phyloP scores from a whole-genome alignment of 192 early-diverging fungal species.

The Thamnidium elegans region DNA sequence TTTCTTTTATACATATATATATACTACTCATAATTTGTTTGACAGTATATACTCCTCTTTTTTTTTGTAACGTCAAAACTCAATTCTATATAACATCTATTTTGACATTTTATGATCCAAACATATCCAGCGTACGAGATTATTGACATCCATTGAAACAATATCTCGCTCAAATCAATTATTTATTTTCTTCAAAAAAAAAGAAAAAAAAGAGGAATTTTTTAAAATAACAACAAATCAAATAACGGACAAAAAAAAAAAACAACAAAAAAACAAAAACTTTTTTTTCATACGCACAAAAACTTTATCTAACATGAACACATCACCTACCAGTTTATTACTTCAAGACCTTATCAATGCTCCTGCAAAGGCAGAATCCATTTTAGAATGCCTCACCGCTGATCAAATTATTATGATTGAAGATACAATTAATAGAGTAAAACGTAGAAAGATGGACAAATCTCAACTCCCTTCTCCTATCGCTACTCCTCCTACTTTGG shows the following conservation, averaged over 20 bases:
- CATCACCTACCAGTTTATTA: conserved; percentile 17
- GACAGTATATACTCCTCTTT: too few species aligned
- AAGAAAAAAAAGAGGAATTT: neutral
- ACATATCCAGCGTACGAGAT: conserved; percentile 13
- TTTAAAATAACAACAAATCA: too few species aligned
- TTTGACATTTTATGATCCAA: conserved; percentile 20
- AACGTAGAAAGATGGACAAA: conserved; percentile 21
- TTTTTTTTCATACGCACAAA: too few species aligned
- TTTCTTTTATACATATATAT: neutral
- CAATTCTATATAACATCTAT: neutral
- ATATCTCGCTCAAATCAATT: conserved; percentile 12
- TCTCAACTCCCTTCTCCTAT: conserved; percentile 11
- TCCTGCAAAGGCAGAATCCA: conserved; percentile 22
- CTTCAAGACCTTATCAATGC: conserved; percentile 30
- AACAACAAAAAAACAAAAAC: too few species aligned
- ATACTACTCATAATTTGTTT: too few species aligned
- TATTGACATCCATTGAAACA: conserved; percentile 17
- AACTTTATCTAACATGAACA: conserved; percentile 7
- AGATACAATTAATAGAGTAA: conserved; percentile 21
- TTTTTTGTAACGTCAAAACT: too few species aligned
- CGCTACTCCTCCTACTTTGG: neutral
- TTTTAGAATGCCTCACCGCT: conserved; percentile 18
- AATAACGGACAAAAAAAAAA: neutral
- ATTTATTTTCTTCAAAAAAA: neutral
- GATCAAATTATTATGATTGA: conserved; percentile 29